These are phyloP conservation scores for Sporothrix sp. DNA, from an alignment of 2,329 filamentous ascomycete genomes.

Conservation along the genomic window DNA sequence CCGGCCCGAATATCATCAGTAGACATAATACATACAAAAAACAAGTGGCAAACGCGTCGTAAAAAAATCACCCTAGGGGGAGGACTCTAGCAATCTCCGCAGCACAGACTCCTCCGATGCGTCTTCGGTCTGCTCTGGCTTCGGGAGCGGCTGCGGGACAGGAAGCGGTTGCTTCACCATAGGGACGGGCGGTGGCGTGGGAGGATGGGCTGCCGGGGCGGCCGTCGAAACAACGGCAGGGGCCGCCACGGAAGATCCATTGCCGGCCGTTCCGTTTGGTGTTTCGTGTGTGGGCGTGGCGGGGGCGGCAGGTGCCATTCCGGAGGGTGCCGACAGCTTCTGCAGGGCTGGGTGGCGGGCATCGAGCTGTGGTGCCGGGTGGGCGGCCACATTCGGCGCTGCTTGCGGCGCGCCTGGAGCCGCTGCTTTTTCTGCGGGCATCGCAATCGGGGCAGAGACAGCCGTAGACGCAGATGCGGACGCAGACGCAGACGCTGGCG, in stretches of 20 bases:
- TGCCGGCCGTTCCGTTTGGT: neutral
- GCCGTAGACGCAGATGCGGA: neutral
- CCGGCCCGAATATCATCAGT: neutral
- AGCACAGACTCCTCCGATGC: conserved; percentile 11
- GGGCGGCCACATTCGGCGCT: neutral
- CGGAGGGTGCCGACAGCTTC: neutral
- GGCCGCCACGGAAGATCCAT: neutral
- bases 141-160: neutral
- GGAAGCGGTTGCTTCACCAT: neutral
- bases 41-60: too few species aligned
- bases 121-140: conserved; percentile 5
- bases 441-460: neutral
- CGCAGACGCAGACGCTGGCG: neutral
- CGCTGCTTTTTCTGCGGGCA: neutral
- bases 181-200: neutral
- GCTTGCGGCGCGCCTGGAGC: neutral
- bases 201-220: too few species aligned
- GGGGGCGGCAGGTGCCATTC: neutral
- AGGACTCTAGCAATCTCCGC: conserved; percentile 1
- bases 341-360: neutral
- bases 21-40: conserved; percentile 5
- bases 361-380: too few species aligned
- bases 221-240: too few species aligned
- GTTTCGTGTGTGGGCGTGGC: neutral
- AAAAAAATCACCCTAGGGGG: too few species aligned